Percentiles rank a stretch among this genome's conserved stretches.
These are phyloP conservation scores for Globisporangium nodosum DNA, from an alignment of 352 stramenopile genomes.

Conservation along the genomic window DNA sequence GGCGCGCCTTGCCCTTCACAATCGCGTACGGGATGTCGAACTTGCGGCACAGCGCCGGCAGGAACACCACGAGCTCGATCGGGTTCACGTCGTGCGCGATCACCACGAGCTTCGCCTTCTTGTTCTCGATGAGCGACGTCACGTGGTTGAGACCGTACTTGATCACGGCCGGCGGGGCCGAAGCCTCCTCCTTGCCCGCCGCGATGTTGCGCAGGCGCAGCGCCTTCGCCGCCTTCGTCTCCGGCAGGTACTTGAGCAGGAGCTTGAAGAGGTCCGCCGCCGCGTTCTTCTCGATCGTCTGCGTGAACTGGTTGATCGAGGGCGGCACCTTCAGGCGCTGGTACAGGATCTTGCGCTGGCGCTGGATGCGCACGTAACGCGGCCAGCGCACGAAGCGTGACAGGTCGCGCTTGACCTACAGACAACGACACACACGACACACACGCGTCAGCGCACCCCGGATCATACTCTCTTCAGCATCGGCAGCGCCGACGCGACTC, in stretches of 20 bases:
- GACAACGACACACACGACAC: constrained; percentile 1
- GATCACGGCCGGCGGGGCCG: constrained; percentile 87
- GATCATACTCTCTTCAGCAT: not conserved
- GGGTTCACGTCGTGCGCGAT: constrained; percentile 99
- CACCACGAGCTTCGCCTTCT: constrained; percentile 99
- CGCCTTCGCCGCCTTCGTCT: constrained; percentile 97
- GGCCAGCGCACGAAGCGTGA: constrained; percentile 99
- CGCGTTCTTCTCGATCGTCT: constrained; percentile 98
- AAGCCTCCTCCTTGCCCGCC: constrained; percentile 89
- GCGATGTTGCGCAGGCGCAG: constrained; percentile 96
- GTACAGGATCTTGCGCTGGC: constrained; percentile 98
- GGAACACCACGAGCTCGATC: constrained; percentile 97
- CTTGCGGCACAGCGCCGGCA: constrained; percentile 98
- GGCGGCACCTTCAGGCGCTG: constrained; percentile 98
- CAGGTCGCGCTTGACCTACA: constrained; percentile 94
- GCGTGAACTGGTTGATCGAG: constrained; percentile 98
- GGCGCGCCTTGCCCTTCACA: constrained; percentile 98
- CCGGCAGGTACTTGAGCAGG: constrained; percentile 98
- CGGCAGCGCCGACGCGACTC: constrained; percentile 4
- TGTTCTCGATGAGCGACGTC: constrained; percentile 98
- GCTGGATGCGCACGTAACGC: constrained; percentile 98
- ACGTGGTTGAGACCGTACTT: constrained; percentile 99
- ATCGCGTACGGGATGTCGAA: constrained; percentile 99
- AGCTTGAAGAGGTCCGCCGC: constrained; percentile 98
- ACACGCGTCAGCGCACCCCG: constrained; percentile 10